Conservation (phyloP, 805 yeast species). For the Lipomyces kockii region DNA sequence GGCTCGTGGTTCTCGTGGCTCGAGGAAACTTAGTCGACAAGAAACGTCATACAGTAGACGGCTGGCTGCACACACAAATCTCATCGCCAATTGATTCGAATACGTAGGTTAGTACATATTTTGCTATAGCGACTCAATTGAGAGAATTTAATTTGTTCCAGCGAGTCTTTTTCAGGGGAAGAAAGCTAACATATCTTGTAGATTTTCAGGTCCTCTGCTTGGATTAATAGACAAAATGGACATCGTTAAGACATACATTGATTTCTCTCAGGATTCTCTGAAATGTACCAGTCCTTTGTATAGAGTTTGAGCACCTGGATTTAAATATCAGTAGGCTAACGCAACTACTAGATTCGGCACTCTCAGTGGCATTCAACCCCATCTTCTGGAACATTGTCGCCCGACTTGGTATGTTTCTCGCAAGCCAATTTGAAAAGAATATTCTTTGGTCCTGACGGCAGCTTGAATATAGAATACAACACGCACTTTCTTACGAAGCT, state of each 20-base stretch:
- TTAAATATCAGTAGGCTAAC: background rate
- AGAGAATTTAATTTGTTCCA: background rate
- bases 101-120: background rate
- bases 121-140: background rate
- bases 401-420: constrained; percentile 53
- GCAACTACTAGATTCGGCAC: constrained; percentile 53
- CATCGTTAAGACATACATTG: constrained; percentile 10
- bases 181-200: too few species aligned
- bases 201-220: background rate
- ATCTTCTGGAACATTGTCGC: constrained; percentile 95
- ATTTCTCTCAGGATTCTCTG: constrained; percentile 27
- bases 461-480: constrained; percentile 61
- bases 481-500: constrained; percentile 76
- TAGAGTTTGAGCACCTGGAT: background rate
- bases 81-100: background rate
- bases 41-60: background rate
- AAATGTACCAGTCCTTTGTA: constrained; percentile 7
- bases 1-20: background rate
- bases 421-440: background rate
- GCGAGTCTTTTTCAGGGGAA: background rate
- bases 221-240: constrained; percentile 4
- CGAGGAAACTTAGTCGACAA: background rate
- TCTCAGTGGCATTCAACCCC: constrained; percentile 86
- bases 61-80: too few species aligned
- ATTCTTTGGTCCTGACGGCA: background rate